A percentile compares a stretch with the other conserved stretches of the same genome.
Evolutionary conservation across 495 filamentous ascomycete species (phyloP).

Genomic region (Neurospora sp.): DNA sequence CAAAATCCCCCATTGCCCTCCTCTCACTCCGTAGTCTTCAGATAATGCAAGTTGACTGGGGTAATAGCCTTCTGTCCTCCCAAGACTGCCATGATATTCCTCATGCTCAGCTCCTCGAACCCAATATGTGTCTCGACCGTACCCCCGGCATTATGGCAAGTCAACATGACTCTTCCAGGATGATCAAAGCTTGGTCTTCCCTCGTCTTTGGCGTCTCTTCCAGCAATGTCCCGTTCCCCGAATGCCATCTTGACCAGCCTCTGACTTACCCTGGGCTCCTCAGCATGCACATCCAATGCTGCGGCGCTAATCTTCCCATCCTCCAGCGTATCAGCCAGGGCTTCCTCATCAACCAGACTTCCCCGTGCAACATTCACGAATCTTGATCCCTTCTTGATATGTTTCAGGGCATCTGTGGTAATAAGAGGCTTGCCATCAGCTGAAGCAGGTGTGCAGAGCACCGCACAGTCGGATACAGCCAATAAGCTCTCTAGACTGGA

Average conservation of each 20-base stretch:
- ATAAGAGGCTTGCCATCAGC: constrained; percentile 46
- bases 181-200: constrained; percentile 6
- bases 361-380: constrained; percentile 69
- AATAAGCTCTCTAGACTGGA: constrained; percentile 43
- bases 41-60: constrained; percentile 51
- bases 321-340: constrained; percentile 54
- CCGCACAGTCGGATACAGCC: constrained; percentile 48
- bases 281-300: constrained; percentile 59
- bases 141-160: constrained; percentile 62
- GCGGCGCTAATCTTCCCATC: constrained; percentile 39
- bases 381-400: constrained; percentile 46
- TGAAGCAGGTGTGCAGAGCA: constrained; percentile 56
- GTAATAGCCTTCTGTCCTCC: constrained; percentile 45
- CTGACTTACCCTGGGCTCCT: constrained; percentile 43
- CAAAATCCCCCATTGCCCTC: not conserved
- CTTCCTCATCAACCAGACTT: constrained; percentile 58
- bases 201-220: not conserved
- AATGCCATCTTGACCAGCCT: constrained; percentile 37
- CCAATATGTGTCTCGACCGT: constrained; percentile 60
- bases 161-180: constrained; percentile 44
- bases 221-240: not conserved
- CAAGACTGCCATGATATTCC: constrained; percentile 56
- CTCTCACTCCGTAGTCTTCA: constrained; percentile 13
- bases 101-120: constrained; percentile 64
- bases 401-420: constrained; percentile 34